A percentile compares a stretch with the other conserved stretches of the same genome.
phyloP scores from a whole-genome alignment of 2,329 filamentous ascomycete species.

The Apiospora marii region DNA sequence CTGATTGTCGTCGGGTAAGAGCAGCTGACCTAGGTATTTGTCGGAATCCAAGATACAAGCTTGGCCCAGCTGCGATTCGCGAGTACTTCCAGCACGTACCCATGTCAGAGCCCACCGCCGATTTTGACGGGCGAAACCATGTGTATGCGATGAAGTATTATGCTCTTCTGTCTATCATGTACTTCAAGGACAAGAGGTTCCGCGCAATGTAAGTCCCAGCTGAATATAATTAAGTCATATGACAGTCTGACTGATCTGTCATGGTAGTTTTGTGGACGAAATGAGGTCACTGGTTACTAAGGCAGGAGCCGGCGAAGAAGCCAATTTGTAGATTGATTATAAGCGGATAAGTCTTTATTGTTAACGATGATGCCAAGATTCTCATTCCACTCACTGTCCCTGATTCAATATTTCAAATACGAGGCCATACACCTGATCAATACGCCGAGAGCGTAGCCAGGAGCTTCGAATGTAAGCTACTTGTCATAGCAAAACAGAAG shows the following conservation, averaged over 20 bases:
- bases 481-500: no score
- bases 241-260: not conserved
- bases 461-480: no score
- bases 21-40: constrained; percentile 38
- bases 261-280: not conserved
- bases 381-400: not conserved
- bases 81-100: constrained; percentile 38
- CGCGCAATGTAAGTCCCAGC: constrained; percentile 25
- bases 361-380: no score
- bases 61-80: constrained; percentile 35
- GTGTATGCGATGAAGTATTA: constrained; percentile 39
- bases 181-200: constrained; percentile 27
- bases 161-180: constrained; percentile 36
- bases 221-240: not conserved
- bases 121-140: constrained; percentile 39
- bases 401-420: not conserved
- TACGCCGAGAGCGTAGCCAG: no score
- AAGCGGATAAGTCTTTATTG: no score
- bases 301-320: not conserved
- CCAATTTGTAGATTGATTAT: not conserved
- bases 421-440: no score
- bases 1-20: no score
- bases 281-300: not conserved
- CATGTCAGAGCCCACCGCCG: constrained; percentile 38
- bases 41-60: constrained; percentile 37